Evolutionary conservation across 768 basidiomycete species (phyloP), one percentile per base, ranked within the genome.

Genomic region (Amanita exitialis): DNA sequence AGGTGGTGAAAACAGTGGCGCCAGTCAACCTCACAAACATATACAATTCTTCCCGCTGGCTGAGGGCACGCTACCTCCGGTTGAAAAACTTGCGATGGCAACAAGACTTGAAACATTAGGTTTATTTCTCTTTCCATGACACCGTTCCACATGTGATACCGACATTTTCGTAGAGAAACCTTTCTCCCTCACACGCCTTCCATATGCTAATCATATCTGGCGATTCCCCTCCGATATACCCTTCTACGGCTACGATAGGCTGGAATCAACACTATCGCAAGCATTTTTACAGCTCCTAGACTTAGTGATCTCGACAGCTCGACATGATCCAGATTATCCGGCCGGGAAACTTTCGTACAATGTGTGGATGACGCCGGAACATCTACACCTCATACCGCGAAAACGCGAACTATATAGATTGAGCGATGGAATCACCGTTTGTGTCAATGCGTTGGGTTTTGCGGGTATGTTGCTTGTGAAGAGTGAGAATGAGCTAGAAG

Each of bases 21-120:
- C 93, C 9, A 92, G 90, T 62, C 93, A 96, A 66, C 72, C 77
- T 2, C 91, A 94, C 67, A 91, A 94, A 60, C 93, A 96, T 62
- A 57, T 94, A n/a, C 92, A 95, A 63, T 83, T 94, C 55, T 65
- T 94, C 30, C 83, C 89, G 30, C 61, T 79, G 15, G 75, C 76
- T 8, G 69, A 68, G 36, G 64, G 72, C 28, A 75, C 76, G 32
- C 85, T 80, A 1, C 86, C 88, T 12, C 93, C 93, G 0, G 73
- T 93, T 21, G 92, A 94, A 64, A 69, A 65, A 50, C 71, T 91
- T 47, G 83, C 88, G 4, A 72, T 72, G 57, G 65, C 68, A 16
- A 69, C 76, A 8, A 72, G 68, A 13, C 63, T 91, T 43, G 83
- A 90, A 61, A 74, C 67, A 38, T 70, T 78, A 52, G 74, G 86